Evolutionary conservation across 139 green algal species (phyloP).

Genomic region (Chlamydomonas sp.): DNA sequence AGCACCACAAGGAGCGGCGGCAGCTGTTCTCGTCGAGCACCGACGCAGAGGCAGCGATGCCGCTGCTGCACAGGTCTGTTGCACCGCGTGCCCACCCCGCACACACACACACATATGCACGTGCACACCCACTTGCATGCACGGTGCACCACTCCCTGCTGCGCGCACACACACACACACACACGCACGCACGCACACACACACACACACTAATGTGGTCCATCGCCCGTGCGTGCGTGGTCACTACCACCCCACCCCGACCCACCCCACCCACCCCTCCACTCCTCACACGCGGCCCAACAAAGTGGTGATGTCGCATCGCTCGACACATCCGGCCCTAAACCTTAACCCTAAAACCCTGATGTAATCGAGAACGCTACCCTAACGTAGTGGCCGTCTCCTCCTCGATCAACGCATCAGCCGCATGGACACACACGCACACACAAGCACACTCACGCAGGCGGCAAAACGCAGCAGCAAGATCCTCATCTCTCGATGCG

Average conservation of each 20-base stretch:
- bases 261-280: too few relatives aligned
- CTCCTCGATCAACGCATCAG: too few relatives aligned
- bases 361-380: too few relatives aligned
- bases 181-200: constrained; percentile 13
- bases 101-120: neutral
- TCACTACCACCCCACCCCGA: too few relatives aligned
- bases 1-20: constrained; percentile 68
- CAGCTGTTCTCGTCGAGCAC: constrained; percentile 71
- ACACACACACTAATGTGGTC: too few relatives aligned
- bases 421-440: constrained; percentile 2
- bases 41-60: constrained; percentile 27
- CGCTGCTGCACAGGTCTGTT: constrained; percentile 36
- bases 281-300: neutral
- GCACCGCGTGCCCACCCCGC: neutral
- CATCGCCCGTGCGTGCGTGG: too few relatives aligned
- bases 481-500: too few relatives aligned
- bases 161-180: neutral
- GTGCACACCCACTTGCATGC: too few relatives aligned
- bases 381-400: too few relatives aligned
- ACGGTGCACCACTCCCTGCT: too few relatives aligned
- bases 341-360: too few relatives aligned
- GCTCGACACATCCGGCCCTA: neutral
- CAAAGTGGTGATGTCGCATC: neutral
- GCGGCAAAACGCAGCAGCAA: neutral
- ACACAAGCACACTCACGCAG: constrained; percentile 6